Evolutionary conservation across 2,329 filamentous ascomycete species (phyloP).

Genomic region (Daldinia sp.): DNA sequence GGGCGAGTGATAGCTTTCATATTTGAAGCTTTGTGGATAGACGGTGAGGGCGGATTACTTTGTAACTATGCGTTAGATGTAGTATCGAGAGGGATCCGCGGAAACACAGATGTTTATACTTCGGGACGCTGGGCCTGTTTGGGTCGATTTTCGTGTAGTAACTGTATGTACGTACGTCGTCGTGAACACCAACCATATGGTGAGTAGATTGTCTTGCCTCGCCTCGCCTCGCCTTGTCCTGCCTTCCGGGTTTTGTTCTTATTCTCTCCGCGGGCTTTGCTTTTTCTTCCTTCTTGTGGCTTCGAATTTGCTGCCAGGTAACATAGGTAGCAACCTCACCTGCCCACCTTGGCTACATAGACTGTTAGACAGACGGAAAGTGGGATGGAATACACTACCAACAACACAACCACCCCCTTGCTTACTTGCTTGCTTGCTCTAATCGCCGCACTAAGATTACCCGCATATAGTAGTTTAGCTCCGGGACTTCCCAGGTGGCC

Average conservation of each 20-base stretch:
- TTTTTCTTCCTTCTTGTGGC: background rate
- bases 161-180: background rate
- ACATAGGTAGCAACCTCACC: background rate
- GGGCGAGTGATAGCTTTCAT: background rate
- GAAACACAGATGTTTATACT: background rate
- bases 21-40: background rate
- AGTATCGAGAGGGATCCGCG: background rate
- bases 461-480: background rate
- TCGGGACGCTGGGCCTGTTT: background rate
- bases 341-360: background rate
- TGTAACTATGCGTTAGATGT: background rate
- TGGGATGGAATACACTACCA: no score
- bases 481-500: background rate
- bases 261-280: no score
- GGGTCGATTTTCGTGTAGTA: background rate
- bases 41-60: background rate
- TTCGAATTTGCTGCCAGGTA: background rate
- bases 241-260: background rate
- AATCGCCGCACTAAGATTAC: slow-evolving; percentile 4
- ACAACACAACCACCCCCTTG: background rate
- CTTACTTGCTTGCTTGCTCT: slow-evolving; percentile 1
- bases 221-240: background rate
- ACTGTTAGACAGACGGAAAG: background rate
- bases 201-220: background rate
- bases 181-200: background rate